Evolutionary conservation across 2,329 filamentous ascomycete genomes (phyloP), one percentile per base, ranked within the genome.

Genomic region (Phaeophleospora eucalypticola): DNA sequence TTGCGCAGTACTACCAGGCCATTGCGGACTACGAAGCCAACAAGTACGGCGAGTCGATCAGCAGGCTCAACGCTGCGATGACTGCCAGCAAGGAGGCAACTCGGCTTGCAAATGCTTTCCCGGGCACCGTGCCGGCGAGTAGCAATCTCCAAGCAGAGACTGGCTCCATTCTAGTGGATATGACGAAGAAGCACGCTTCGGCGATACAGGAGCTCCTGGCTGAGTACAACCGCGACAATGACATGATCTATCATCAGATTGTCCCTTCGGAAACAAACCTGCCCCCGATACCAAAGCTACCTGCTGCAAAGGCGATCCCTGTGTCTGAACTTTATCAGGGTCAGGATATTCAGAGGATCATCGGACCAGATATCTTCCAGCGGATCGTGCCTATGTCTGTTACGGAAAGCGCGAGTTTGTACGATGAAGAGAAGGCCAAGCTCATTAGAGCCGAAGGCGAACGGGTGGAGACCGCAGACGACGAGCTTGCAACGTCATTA

Each of bases 381-480:
- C 95, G 95, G 67, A 95, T 98, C 50, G 88, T 97, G 2, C 93
- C 93, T 0, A 86, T 97, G 72, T 87, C 89, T 2, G 91, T 98
- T 1, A 98, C 93, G 0, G 91, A 98, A 68, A 94, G 89, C 18
- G 93, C 93, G 10, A 97, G 93, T 71, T 72, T 97, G 59, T 98
- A 98, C 65, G 93, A 97, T 55, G 93, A 98, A 68, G 93, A 98
- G 67, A 98, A 98, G 70, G 93, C 93, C 10, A 97, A 98, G 67
- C 72, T 98, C 47, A 83, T 96, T 34, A 82, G 93, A 47, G 91
- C 91, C 2, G 94, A 98, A 69, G 89, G 89, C 0, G 93, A 98
- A 68, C 83, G 88, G 57, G 90, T 95, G 1, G 91, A 97, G 59
- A 84, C 85, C 27, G 91, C 93, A 14, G 94, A 97, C 59, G 83